Evolutionary conservation across 441 rosid species (phyloP).

Genomic region (Euphorbia celastroides): DNA sequence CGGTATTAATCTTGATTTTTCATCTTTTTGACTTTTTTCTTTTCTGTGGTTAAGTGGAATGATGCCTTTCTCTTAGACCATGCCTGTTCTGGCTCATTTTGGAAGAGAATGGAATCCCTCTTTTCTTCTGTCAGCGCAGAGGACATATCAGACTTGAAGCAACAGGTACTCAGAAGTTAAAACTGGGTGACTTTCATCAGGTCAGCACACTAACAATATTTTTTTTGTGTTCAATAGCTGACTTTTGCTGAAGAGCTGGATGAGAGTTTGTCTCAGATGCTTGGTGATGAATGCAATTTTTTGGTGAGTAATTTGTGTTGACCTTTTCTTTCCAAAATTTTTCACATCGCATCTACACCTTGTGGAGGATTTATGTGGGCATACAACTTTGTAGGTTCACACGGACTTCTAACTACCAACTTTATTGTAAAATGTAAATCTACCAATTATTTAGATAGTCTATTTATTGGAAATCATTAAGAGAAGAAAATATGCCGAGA

Average conservation of each 20-base stretch:
- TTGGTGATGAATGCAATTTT: constrained; percentile 35
- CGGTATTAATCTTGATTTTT: constrained; percentile 39
- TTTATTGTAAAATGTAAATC: too few relatives aligned
- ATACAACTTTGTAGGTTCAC: not conserved
- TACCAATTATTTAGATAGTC: not conserved
- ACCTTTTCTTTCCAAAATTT: constrained; percentile 8
- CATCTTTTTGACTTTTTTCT: constrained; percentile 10
- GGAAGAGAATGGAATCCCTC: constrained; percentile 83
- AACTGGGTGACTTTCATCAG: constrained; percentile 9
- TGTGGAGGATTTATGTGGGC: not conserved
- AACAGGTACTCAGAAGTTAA: constrained; percentile 51
- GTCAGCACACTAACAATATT: constrained; percentile 13
- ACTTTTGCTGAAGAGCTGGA: constrained; percentile 62
- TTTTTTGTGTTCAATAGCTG: constrained; percentile 41
- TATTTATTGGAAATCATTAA: not conserved
- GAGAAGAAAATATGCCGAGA: not conserved
- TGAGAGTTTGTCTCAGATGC: constrained; percentile 55
- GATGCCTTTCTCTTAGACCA: constrained; percentile 41
- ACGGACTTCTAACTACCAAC: constrained; percentile 6
- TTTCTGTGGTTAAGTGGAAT: not conserved
- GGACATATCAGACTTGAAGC: constrained; percentile 60
- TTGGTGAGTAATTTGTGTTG: constrained; percentile 34
- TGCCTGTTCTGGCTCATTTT: constrained; percentile 67
- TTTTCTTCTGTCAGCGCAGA: constrained; percentile 57
- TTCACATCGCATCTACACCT: not conserved